Percentiles rank a stretch among this genome's conserved stretches.
These are phyloP conservation scores for Glycyrrhiza uralensis DNA, from an alignment of 306 rosid genomes.

Conservation along the genomic window DNA sequence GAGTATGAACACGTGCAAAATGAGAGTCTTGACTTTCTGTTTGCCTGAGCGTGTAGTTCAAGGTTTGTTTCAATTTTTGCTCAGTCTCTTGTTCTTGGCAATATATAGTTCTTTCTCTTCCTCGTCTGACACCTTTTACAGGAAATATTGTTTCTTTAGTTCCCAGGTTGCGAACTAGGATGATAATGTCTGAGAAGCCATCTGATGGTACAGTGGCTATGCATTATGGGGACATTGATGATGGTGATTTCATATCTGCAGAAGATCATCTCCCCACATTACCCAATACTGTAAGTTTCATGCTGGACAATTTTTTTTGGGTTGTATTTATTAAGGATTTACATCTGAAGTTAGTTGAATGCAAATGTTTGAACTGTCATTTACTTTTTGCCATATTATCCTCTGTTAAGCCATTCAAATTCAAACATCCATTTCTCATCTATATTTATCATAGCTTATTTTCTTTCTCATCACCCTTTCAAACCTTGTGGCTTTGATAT, in stretches of 20 bases:
- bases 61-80: conserved; percentile 49
- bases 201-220: conserved; percentile 89
- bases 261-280: conserved; percentile 85
- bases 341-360: conserved; percentile 13
- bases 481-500: background rate
- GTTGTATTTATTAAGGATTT: conserved; percentile 4
- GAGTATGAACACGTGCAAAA: conserved; percentile 73
- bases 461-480: background rate
- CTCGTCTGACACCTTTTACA: conserved; percentile 38
- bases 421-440: background rate
- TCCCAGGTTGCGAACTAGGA: conserved; percentile 50
- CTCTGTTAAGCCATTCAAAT: conserved; percentile 11
- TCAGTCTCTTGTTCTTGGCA: conserved; percentile 9
- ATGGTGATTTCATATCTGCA: conserved; percentile 38
- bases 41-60: conserved; percentile 62
- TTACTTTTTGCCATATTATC: background rate
- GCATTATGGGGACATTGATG: conserved; percentile 69
- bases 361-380: conserved; percentile 6
- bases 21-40: conserved; percentile 47
- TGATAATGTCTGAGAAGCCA: conserved; percentile 87
- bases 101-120: conserved; percentile 16
- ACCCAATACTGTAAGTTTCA: conserved; percentile 83
- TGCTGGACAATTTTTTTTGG: background rate
- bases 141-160: conserved; percentile 50
- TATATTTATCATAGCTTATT: background rate